Evolutionary conservation across 108 stramenopile genomes (phyloP), one percentile per base, ranked within the genome.

Genomic region (Skeletonema marinoi): DNA sequence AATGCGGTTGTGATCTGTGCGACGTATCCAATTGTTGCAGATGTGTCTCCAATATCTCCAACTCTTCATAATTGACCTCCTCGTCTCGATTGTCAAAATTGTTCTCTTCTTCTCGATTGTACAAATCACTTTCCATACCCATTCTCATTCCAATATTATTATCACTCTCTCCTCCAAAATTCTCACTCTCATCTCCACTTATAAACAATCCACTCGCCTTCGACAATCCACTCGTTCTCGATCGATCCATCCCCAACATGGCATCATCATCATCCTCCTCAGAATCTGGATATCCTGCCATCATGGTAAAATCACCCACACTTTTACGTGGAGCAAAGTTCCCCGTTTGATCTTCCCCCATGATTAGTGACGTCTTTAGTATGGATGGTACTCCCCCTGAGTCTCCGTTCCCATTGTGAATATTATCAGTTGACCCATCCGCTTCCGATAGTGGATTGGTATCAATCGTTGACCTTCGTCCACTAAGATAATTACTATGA

Each of bases 261-360:
- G 7, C 1, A 56, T 56, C 54, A 29, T 56, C 2, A 9, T 56
- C 44, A 2, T 46, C 54, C 3, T 56, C 54, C 19, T 51, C 50
- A 4, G 50, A 51, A 21, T 14, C 14, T 21, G 19, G 19, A 51
- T 19, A 19, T 5, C 7, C 54, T 58, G 11, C 59, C 39, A 70
- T 59, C 36, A 59, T 58, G 36, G 35, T 51, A 17, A 77, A 77
- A 41, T 70, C 69, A 2, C 48, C 62, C 6, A 78, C 54, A 41
- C 77, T 78, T 69, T 42, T 68, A 3, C 64, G 70, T n/a, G 33
- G 77, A 19, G 77, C 77, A 29, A 78, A 63, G 38, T 78, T 78
- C 9, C 13, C 69, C 6, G 39, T 65, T 41, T 74, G 73, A 51
- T 74, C 73, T 56, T 56, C 54, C 9, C 54, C 54, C 54, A 56